phyloP scores from a whole-genome alignment of 495 filamentous ascomycete species.

The Neurospora pannonica region DNA sequence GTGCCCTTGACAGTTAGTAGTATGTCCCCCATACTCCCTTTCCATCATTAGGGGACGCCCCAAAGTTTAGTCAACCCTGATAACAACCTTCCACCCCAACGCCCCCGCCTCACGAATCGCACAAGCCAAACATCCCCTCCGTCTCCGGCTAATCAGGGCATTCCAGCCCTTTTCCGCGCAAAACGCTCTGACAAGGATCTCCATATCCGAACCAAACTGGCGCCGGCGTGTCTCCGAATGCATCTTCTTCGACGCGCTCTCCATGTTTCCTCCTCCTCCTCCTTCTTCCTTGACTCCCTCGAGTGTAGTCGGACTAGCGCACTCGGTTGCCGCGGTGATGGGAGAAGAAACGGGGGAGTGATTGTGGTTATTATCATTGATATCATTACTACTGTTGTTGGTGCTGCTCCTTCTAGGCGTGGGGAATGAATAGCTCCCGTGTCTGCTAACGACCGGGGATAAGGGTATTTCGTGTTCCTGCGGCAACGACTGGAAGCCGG shows the following conservation, averaged over 20 bases:
- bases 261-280: background rate
- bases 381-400: background rate
- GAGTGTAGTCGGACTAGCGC: background rate
- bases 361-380: background rate
- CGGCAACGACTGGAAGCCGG: slow-evolving; percentile 32
- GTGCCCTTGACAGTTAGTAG: background rate
- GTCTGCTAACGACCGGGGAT: slow-evolving; percentile 24
- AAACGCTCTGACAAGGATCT: slow-evolving; percentile 58
- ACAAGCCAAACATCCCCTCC: slow-evolving; percentile 56
- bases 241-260: slow-evolving; percentile 33
- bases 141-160: slow-evolving; percentile 55
- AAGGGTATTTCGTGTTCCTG: slow-evolving; percentile 27
- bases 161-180: slow-evolving; percentile 61
- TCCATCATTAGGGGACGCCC: background rate
- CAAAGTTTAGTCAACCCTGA: slow-evolving; percentile 43
- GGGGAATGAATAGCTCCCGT: slow-evolving; percentile 12
- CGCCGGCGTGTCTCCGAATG: slow-evolving; percentile 40
- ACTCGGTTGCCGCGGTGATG: background rate
- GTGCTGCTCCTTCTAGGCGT: background rate
- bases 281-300: background rate
- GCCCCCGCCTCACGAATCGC: slow-evolving; percentile 63
- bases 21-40: background rate
- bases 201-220: slow-evolving; percentile 46
- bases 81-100: slow-evolving; percentile 53
- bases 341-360: background rate